These are phyloP conservation scores for Butyriboletus loyo DNA, from an alignment of 768 basidiomycete species.

Conservation along the genomic window DNA sequence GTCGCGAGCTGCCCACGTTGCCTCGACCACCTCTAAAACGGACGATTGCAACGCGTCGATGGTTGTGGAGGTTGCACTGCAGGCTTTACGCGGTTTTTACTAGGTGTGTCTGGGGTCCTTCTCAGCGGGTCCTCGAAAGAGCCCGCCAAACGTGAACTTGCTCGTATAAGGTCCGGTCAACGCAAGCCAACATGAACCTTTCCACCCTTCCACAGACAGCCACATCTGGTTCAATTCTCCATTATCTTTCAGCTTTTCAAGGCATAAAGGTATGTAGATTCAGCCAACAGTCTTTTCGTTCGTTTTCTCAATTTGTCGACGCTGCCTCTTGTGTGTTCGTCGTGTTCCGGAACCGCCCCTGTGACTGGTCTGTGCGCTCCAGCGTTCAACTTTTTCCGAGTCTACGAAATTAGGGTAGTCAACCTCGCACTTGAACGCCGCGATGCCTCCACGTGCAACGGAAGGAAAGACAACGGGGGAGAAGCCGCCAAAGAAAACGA, in stretches of 20 bases:
- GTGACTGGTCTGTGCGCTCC: conserved; percentile 29
- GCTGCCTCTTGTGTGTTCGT: background rate
- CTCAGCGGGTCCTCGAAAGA: conserved; percentile 18
- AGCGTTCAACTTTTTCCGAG: conserved; percentile 15
- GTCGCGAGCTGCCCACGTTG: conserved; percentile 6
- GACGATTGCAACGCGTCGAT: background rate
- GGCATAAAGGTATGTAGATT: conserved; percentile 11
- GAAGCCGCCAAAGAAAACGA: conserved; percentile 51
- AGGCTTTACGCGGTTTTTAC: conserved; percentile 17
- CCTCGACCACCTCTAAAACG: background rate
- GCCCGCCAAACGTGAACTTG: conserved; percentile 25
- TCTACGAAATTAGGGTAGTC: conserved; percentile 10
- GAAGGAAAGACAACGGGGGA: conserved; percentile 40
- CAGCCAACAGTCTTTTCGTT: background rate
- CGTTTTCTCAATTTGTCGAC: conserved; percentile 6
- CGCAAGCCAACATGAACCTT: conserved; percentile 49
- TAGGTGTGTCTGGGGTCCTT: conserved; percentile 30
- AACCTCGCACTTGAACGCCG: conserved; percentile 7
- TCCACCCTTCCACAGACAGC: conserved; percentile 40
- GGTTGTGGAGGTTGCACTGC: background rate
- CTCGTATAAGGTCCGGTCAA: conserved; percentile 60
- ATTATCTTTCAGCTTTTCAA: conserved; percentile 7
- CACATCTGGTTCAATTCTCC: conserved; percentile 26
- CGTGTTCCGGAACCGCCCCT: conserved; percentile 25
- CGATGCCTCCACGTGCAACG: conserved; percentile 44